These are phyloP conservation scores for Conoideocrella luteorostrata DNA, from an alignment of 2,329 filamentous ascomycete genomes.

Conservation along the genomic window DNA sequence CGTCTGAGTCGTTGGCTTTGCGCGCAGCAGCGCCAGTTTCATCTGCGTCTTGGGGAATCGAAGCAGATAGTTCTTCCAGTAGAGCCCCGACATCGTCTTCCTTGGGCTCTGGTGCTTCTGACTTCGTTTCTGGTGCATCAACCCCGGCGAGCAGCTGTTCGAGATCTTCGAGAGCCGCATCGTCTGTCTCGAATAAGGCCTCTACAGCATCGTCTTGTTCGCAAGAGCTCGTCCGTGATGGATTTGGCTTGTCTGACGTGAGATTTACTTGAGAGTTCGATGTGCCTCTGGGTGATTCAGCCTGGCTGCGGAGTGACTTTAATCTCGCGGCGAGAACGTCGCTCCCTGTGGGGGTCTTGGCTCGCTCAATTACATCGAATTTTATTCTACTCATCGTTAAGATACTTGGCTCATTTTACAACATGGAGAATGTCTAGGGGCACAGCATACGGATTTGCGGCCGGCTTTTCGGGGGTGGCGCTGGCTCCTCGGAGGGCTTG, in stretches of 20 bases:
- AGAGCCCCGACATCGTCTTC: slow-evolving; percentile 29
- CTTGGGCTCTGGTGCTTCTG: slow-evolving; percentile 14
- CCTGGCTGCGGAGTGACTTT: slow-evolving; percentile 40
- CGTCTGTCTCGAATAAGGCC: slow-evolving; percentile 39
- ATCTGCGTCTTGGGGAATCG: slow-evolving; percentile 22
- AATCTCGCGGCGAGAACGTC: slow-evolving; percentile 47
- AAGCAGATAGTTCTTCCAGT: slow-evolving; percentile 28
- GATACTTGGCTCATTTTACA: slow-evolving; percentile 13
- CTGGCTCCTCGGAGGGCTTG: slow-evolving; percentile 39
- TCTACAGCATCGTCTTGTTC: slow-evolving; percentile 27
- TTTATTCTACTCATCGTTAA: slow-evolving; percentile 16
- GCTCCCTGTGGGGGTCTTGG: slow-evolving; percentile 38
- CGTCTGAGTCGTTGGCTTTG: slow-evolving; percentile 26
- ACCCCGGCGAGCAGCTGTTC: slow-evolving; percentile 45
- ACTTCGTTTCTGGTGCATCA: slow-evolving; percentile 11
- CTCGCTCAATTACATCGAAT: slow-evolving; percentile 34
- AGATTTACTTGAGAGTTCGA: not conserved
- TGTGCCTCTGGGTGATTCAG: slow-evolving; percentile 18
- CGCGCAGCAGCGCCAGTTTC: too few species aligned
- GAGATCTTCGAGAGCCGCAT: slow-evolving; percentile 46
- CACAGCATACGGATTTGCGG: not conserved
- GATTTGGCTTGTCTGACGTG: not conserved
- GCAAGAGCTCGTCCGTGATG: not conserved
- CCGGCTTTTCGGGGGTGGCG: slow-evolving; percentile 22
- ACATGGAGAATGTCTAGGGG: not conserved